These are phyloP conservation scores for Fomitopsis schrenkii DNA, from an alignment of 1,284 basidiomycete species.

Conservation along the genomic window DNA sequence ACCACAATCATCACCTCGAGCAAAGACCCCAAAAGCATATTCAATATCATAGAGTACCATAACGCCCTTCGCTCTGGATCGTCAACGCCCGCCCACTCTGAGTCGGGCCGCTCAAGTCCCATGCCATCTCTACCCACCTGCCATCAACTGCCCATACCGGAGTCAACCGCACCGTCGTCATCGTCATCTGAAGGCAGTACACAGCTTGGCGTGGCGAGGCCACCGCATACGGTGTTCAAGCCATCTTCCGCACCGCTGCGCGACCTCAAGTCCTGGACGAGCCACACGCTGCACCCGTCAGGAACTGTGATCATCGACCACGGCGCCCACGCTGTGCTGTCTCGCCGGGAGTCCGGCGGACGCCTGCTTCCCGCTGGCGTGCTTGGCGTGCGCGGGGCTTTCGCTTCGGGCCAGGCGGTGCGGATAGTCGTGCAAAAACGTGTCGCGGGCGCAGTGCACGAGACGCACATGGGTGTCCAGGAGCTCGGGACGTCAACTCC, in stretches of 20 bases:
- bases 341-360: constrained; percentile 83
- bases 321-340: constrained; percentile 86
- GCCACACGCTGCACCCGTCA: constrained; percentile 86
- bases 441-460: not conserved
- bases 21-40: constrained; percentile 75
- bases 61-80: constrained; percentile 33
- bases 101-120: constrained; percentile 38
- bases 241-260: constrained; percentile 74
- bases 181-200: constrained; percentile 8
- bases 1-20: constrained; percentile 89
- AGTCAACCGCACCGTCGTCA: constrained; percentile 10
- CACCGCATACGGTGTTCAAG: constrained; percentile 87
- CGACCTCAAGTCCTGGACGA: constrained; percentile 94
- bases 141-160: constrained; percentile 5
- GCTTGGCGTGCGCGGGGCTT: constrained; percentile 80
- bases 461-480: not conserved
- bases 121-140: constrained; percentile 13
- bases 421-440: constrained; percentile 65
- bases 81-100: constrained; percentile 24
- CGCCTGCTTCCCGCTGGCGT: constrained; percentile 91
- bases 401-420: constrained; percentile 94
- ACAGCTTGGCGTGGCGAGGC: constrained; percentile 31
- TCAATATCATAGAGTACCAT: constrained; percentile 80
- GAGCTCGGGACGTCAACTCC: constrained; percentile 35
- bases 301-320: constrained; percentile 87